These are phyloP conservation scores for Astathelohania contejeani DNA, from an alignment of 371 early-diverging fungal species.

Conservation along the genomic window DNA sequence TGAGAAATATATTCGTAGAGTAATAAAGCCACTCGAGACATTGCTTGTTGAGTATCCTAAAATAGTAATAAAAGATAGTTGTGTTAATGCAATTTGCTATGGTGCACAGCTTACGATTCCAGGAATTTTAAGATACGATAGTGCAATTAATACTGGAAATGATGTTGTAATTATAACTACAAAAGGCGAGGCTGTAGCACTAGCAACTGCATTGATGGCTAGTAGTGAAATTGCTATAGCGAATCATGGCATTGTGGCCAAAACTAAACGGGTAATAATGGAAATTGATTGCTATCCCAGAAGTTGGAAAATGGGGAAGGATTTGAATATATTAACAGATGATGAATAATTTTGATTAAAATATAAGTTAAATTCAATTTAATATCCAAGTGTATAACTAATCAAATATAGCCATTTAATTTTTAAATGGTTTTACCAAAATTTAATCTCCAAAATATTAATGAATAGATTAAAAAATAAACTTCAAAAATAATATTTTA, in stretches of 20 bases:
- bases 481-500: too few species aligned
- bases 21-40: constrained; percentile 83
- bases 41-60: constrained; percentile 83
- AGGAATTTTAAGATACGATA: constrained; percentile 86
- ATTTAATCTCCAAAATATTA: too few species aligned
- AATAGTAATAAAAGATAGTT: constrained; percentile 91
- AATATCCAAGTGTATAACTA: too few species aligned
- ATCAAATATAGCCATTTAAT: too few species aligned
- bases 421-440: too few species aligned
- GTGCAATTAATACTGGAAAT: constrained; percentile 76
- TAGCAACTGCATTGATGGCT: constrained; percentile 82
- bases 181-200: constrained; percentile 97
- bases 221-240: constrained; percentile 81
- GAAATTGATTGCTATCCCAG: constrained; percentile 93
- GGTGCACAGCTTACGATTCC: constrained; percentile 95
- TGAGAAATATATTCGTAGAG: constrained; percentile 75
- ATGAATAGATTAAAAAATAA: too few species aligned
- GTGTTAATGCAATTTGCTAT: constrained; percentile 93
- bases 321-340: neutral
- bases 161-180: constrained; percentile 93
- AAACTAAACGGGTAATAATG: constrained; percentile 98
- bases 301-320: constrained; percentile 56
- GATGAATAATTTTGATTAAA: too few species aligned
- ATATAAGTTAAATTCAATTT: too few species aligned
- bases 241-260: constrained; percentile 81